Evolutionary conservation across 1,284 basidiomycete genomes (phyloP).

Genomic region (Moniliophthora roreri): DNA sequence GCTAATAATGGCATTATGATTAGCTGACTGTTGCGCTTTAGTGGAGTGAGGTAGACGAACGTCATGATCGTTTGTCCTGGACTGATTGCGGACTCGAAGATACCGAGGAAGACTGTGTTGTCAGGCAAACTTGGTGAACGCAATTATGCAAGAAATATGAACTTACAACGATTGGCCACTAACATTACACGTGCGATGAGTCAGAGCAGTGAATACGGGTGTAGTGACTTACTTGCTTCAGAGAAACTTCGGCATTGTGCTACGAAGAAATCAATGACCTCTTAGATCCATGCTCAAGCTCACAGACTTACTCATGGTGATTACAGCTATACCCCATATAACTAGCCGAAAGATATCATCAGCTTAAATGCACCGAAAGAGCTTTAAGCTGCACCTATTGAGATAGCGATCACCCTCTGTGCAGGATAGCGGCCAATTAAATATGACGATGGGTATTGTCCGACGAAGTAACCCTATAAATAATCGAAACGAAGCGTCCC

Average conservation of each 20-base stretch:
- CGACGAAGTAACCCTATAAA: slow-evolving; percentile 12
- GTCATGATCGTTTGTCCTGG: slow-evolving; percentile 21
- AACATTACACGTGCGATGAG: too few relatives aligned
- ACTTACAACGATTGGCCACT: slow-evolving; percentile 4
- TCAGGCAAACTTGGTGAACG: neutral
- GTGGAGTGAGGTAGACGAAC: slow-evolving; percentile 8
- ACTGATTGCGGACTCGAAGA: slow-evolving; percentile 18
- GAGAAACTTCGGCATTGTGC: slow-evolving; percentile 19
- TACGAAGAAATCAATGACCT: neutral
- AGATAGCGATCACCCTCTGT: slow-evolving; percentile 16
- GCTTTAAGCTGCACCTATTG: neutral
- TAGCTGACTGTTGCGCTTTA: neutral
- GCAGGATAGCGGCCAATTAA: slow-evolving; percentile 18
- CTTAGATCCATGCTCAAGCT: too few relatives aligned
- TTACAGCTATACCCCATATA: slow-evolving; percentile 18
- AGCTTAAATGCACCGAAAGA: neutral
- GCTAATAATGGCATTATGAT: neutral
- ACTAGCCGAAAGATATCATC: slow-evolving; percentile 4
- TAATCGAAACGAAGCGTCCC: neutral
- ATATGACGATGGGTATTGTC: slow-evolving; percentile 18
- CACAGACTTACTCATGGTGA: slow-evolving; percentile 17
- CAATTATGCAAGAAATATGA: neutral
- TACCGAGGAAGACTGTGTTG: slow-evolving; percentile 14
- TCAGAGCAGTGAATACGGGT: neutral
- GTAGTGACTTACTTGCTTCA: slow-evolving; percentile 11